Evolutionary conservation across 805 yeast species (phyloP).

Genomic region (Zygosaccharomyces pseudorouxii): DNA sequence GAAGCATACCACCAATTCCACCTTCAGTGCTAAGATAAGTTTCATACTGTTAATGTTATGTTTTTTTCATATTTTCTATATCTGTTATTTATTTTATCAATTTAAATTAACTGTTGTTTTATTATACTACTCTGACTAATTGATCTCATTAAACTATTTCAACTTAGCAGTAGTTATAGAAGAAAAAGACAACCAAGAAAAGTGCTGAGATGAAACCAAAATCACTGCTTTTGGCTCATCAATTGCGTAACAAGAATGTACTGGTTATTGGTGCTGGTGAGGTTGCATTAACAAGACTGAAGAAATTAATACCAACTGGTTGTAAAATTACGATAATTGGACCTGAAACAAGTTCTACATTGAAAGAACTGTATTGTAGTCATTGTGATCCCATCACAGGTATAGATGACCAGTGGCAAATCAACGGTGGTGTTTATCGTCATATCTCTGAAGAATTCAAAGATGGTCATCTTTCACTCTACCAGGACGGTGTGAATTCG

Average conservation of each 20-base stretch:
- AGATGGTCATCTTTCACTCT: slow-evolving; percentile 17
- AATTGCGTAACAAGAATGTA: slow-evolving; percentile 23
- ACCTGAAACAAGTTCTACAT: slow-evolving; percentile 20
- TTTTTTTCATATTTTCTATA: background rate
- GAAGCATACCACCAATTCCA: slow-evolving; percentile 20
- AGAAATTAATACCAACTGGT: slow-evolving; percentile 33
- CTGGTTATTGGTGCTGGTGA: slow-evolving; percentile 36
- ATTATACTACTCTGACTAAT: no score
- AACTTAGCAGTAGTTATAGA: background rate
- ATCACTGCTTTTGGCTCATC: slow-evolving; percentile 32
- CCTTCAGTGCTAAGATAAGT: slow-evolving; percentile 18
- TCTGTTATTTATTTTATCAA: background rate
- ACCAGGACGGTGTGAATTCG: slow-evolving; percentile 14
- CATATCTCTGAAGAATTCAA: slow-evolving; percentile 16
- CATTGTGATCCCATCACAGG: background rate
- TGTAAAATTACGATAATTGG: slow-evolving; percentile 31
- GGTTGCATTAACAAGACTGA: slow-evolving; percentile 31
- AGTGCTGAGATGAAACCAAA: slow-evolving; percentile 13
- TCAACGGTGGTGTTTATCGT: slow-evolving; percentile 15
- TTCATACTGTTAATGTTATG: background rate
- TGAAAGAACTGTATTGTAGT: slow-evolving; percentile 12
- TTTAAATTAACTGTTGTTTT: background rate
- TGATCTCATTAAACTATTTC: no score
- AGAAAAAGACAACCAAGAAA: background rate
- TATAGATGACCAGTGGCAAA: slow-evolving; percentile 16